Base-by-base conservation (phyloP, 179 eudicot genomes). In the Beta macrorhiza region DNA sequence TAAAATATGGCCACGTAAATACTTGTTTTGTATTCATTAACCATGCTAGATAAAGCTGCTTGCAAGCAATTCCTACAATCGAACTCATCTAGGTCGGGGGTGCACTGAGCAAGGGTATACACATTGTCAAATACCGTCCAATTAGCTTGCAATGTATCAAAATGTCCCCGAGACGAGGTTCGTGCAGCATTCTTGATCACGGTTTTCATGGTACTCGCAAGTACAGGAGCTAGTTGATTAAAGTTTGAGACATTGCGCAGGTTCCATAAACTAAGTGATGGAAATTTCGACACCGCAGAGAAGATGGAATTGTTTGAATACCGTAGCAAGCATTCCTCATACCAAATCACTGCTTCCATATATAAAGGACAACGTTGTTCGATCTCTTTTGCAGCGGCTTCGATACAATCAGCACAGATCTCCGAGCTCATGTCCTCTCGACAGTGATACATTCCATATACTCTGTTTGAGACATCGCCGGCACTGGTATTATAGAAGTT, bases 371-470 rank as follows among this genome's bases (percentile, higher is more conserved):
- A 80, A 10, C 4, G 22, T 52, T 29, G 25, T 5, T 69, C 9
- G 0, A 80, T 62, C 59, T 10, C 20, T 22, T 5, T 3, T 2
- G 78, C 13, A 2, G 84, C 82, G 4, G 20, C 70, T 12, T n/a
- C 42, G 15, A 84, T 44, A 58, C 86, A 84, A n/a, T 56, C 37
- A 13, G 32, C 49, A 67, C 86, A 84, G 37, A 67, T 49, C 7
- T 81, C 74, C 3, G 9, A 71, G 71, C 76, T 73, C 10, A 81
- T 3, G 22, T 84, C 84, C 45, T 37, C 3, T 57, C 86, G 78
- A n/a, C 86, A 84, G 56, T 81, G 78, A 67, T 51, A 84, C 42
- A 84, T 70, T 64, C 81, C 81, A 45, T 84, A 81, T 3, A 84
- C 84, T 78, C 72, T 42, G 52, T 84, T 17, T 0, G 82, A 55